Evolutionary conservation across 108 stramenopile genomes (phyloP), one percentile per base, ranked within the genome.

Genomic region (Chaetoceros tenuissimus): DNA sequence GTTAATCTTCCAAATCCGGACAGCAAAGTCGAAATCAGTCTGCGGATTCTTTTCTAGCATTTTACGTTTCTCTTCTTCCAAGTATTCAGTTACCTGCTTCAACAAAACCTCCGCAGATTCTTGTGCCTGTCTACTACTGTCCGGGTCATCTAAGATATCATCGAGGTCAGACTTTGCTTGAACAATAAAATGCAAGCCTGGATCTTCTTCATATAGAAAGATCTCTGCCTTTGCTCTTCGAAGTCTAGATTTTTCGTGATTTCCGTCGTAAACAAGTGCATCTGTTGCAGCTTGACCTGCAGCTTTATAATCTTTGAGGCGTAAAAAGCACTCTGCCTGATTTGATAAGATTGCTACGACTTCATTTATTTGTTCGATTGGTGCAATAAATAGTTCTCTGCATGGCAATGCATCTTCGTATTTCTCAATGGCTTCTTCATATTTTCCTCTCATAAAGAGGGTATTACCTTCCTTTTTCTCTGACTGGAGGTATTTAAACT

Each of bases 321-420:
- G 46, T 3, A 66, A 25, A 28, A 34, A 66, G 28, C 64, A 66
- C 48, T 66, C 64, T 16, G 64, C 64, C 31, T 66, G 64, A 31
- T 66, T 66, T 18, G 50, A 53, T 24, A 66, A 26, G 18, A 66
- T 16, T 7, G 44, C 57, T 18, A 66, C 64, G 50, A 66, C 19
- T 30, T 57, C 64, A 10, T 20, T 49, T 40, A 55, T 46, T 51
- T 66, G 64, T 8, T 66, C 3, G 30, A 56, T n/a, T n/a, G n/a
- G n/a, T n/a, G 56, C 3, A 66, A 48, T 51, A 66, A 34, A 24
- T 57, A 66, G 28, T 57, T 48, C 31, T 56, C 64, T 10, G 47
- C 21, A 20, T 51, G 30, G 45, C 55, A 24, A 22, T 5, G 64
- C 64, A 2, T 31, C 46, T 10, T 34, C 5, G 31, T 58, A 66